Percentiles rank a stretch among this genome's conserved stretches.
phyloP scores from a whole-genome alignment of 768 basidiomycete genomes.

The Boletus sp. region DNA sequence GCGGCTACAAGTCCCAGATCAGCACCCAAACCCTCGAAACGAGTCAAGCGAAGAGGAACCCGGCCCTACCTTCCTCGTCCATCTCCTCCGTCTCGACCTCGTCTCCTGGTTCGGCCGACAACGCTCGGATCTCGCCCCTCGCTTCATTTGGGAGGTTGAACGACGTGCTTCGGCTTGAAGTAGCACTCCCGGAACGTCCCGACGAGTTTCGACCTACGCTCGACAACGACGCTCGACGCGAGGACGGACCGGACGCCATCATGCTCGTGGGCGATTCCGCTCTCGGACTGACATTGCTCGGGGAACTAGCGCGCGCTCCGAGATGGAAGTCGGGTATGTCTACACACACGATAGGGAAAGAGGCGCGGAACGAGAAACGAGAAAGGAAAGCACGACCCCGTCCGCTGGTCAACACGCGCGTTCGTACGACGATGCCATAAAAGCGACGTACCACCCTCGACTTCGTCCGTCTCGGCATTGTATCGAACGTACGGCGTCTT shows the following conservation, averaged over 20 bases:
- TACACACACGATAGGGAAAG: slow-evolving; percentile 29
- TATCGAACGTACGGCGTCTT: slow-evolving; percentile 97
- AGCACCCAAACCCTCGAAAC: background rate
- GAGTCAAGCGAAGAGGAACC: slow-evolving; percentile 14
- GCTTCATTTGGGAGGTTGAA: slow-evolving; percentile 78
- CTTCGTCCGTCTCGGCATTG: slow-evolving; percentile 78
- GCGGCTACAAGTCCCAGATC: slow-evolving; percentile 48
- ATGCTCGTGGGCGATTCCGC: slow-evolving; percentile 59
- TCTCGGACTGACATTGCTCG: slow-evolving; percentile 40
- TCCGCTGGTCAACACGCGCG: background rate
- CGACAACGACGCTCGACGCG: slow-evolving; percentile 72
- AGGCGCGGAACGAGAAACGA: background rate
- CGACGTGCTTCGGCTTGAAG: slow-evolving; percentile 77
- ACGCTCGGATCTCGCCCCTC: slow-evolving; percentile 54
- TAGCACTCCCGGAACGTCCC: slow-evolving; percentile 60
- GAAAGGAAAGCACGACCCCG: no score
- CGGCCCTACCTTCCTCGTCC: slow-evolving; percentile 74
- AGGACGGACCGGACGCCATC: slow-evolving; percentile 64
- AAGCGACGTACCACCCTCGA: slow-evolving; percentile 72
- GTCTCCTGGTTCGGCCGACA: slow-evolving; percentile 40
- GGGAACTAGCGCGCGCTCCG: slow-evolving; percentile 32
- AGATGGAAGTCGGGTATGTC: slow-evolving; percentile 85
- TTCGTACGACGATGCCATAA: background rate
- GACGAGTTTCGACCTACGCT: slow-evolving; percentile 54
- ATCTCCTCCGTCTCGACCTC: slow-evolving; percentile 78